Evolutionary conservation across 805 yeast species (phyloP).

Genomic region (Naumovozyma baii): DNA sequence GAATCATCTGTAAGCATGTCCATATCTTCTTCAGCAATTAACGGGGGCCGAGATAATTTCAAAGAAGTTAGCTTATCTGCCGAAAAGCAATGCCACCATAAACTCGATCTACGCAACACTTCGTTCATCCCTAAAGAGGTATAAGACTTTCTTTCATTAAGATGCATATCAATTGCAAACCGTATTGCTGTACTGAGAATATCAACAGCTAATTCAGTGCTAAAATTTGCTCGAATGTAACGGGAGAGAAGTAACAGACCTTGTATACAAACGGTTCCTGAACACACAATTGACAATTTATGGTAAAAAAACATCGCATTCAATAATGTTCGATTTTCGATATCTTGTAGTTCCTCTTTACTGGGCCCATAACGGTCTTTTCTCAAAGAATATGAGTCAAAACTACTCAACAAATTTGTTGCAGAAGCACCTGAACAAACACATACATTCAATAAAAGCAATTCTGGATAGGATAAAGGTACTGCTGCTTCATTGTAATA

Average conservation of each 20-base stretch:
- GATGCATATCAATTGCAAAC: constrained; percentile 48
- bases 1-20: constrained; percentile 16
- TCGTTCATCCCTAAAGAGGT: constrained; percentile 33
- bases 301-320: constrained; percentile 46
- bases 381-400: constrained; percentile 13
- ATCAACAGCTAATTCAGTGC: constrained; percentile 36
- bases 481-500: constrained; percentile 11
- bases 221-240: constrained; percentile 29
- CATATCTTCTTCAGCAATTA: constrained; percentile 16
- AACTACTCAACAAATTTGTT: constrained; percentile 7
- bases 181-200: constrained; percentile 40
- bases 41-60: constrained; percentile 15
- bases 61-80: constrained; percentile 18
- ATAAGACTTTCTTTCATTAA: constrained; percentile 40
- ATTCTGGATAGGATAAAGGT: constrained; percentile 19
- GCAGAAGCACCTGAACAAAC: constrained; percentile 18
- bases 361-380: constrained; percentile 17
- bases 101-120: constrained; percentile 28
- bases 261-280: constrained; percentile 42
- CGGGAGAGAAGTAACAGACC: constrained; percentile 41
- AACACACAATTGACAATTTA: constrained; percentile 39
- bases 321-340: constrained; percentile 27
- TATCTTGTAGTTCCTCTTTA: constrained; percentile 14
- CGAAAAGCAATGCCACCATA: constrained; percentile 40
- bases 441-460: constrained; percentile 17